These are phyloP conservation scores for Platanus orientalis DNA, from an alignment of 164 flowering plant species.

Conservation along the genomic window DNA sequence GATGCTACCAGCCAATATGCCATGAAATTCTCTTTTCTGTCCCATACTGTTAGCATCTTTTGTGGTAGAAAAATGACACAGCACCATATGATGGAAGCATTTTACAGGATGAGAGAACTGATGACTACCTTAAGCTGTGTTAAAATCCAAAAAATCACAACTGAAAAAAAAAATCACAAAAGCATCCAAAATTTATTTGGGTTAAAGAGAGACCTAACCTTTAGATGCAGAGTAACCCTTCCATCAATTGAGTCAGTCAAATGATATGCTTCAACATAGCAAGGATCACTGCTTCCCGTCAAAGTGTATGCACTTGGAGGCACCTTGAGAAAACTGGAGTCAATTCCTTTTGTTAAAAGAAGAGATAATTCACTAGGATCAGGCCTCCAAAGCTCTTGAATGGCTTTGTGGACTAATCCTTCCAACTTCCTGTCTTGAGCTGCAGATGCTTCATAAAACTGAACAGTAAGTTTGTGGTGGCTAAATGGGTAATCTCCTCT, in stretches of 20 bases:
- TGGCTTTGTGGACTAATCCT: slow-evolving; percentile 93
- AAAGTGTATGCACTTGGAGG: slow-evolving; percentile 81
- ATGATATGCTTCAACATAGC: slow-evolving; percentile 97
- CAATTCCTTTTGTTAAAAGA: slow-evolving; percentile 68
- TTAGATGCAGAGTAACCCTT: slow-evolving; percentile 80
- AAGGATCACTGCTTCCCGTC: slow-evolving; percentile 98
- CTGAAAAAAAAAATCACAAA: not conserved
- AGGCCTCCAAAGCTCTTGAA: slow-evolving; percentile 98
- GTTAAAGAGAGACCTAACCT: slow-evolving; percentile 41
- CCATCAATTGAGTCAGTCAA: slow-evolving; percentile 92
- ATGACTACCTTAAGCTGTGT: too few species aligned
- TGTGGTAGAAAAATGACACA: too few species aligned
- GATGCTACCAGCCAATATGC: too few species aligned
- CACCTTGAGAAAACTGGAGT: slow-evolving; percentile 68
- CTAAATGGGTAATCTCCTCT: slow-evolving; percentile 99
- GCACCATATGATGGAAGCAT: too few species aligned
- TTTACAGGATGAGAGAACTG: too few species aligned
- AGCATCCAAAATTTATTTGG: slow-evolving; percentile 4
- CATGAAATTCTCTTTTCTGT: too few species aligned
- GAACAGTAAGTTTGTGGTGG: slow-evolving; percentile 96
- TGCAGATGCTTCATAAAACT: slow-evolving; percentile 90
- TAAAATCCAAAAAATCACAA: too few species aligned
- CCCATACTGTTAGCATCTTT: too few species aligned
- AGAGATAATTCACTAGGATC: slow-evolving; percentile 90
- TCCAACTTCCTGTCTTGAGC: slow-evolving; percentile 98